phyloP scores from a whole-genome alignment of 495 filamentous ascomycete species.

The Penicillium paxilli region DNA sequence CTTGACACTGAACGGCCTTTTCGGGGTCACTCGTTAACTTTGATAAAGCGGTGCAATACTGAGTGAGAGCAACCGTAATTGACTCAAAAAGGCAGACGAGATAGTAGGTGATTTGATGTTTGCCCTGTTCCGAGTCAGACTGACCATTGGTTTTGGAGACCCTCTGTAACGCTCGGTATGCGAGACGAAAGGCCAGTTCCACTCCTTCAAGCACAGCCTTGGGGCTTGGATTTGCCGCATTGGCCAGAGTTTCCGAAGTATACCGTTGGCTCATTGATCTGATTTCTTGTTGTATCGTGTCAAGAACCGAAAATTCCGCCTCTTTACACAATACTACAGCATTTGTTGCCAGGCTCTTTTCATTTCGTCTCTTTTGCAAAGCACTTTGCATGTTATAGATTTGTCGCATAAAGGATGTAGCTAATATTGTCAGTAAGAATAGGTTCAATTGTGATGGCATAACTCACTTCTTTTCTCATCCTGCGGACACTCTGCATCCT shows the following conservation, averaged over 20 bases:
- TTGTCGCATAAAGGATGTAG: slow-evolving; percentile 31
- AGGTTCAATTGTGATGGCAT: background rate
- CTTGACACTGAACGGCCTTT: background rate
- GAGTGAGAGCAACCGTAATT: slow-evolving; percentile 30
- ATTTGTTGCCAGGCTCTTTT: slow-evolving; percentile 17
- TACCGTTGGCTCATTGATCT: background rate
- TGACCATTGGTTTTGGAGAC: slow-evolving; percentile 17
- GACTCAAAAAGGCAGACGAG: slow-evolving; percentile 43
- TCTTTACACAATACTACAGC: slow-evolving; percentile 30
- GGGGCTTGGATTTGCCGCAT: slow-evolving; percentile 9
- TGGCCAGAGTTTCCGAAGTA: background rate
- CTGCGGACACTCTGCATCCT: background rate
- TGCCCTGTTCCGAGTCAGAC: slow-evolving; percentile 12
- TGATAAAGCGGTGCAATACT: slow-evolving; percentile 26
- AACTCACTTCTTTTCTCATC: background rate
- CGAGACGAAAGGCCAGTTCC: slow-evolving; percentile 23
- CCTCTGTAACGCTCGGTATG: slow-evolving; percentile 35
- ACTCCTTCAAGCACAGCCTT: slow-evolving; percentile 17
- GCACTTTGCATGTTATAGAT: slow-evolving; percentile 33
- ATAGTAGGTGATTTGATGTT: slow-evolving; percentile 35
- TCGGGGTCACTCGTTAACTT: background rate
- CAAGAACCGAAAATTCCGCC: slow-evolving; percentile 19
- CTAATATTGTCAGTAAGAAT: background rate
- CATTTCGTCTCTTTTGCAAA: slow-evolving; percentile 28
- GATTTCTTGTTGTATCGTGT: slow-evolving; percentile 5